Base-by-base conservation (phyloP, 2,329 filamentous ascomycete genomes). In the Coleophoma eucalyptorum region DNA sequence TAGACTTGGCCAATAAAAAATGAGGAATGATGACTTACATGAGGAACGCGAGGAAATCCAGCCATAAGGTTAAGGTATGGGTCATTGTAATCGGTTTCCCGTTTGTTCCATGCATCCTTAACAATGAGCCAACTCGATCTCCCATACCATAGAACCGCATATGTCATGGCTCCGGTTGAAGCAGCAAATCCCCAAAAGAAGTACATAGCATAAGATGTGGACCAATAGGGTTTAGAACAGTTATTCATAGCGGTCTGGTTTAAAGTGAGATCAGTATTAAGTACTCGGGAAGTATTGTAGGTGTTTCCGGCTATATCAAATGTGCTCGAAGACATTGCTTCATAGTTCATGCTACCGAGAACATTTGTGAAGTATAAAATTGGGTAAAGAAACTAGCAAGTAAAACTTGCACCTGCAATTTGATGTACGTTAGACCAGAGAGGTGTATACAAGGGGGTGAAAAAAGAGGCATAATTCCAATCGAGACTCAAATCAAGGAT, bases 381-480 rank as follows among this genome's bases (percentile, higher is more conserved):
- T 5, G 51, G 51, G 18, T 46, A 47, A 15, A 53, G 40, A n/a
- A 50, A 38, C 51, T 48, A 53, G 31, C 44, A 53, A 4, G 44
- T 21, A 8, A 48, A 35, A 42, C 50, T 46, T 13, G 45, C 44
- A 18, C 51, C 51, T 83, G 87, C 79, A 40, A 87, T 65, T 0
- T 83, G 87, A 62, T 90, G 90, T 53, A 81, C 84, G 55, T 88
- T 89, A 8, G 84, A 86, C 62, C 85, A 81, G 81, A 84, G 89
- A 5, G 86, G 86, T 1, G 84, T 79, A 43, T 88, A 84, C 38
- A 87, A 67, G 2, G 83, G 54, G n/a, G 56, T 63, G 37, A 26
- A 48, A 45, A 51, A 56, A 31, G 26, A 3, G 45, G 48, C 26
- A 18, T 48, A 48, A 33, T 51, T 51, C 50, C 50, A 48, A 34